phyloP scores from a whole-genome alignment of 495 filamentous ascomycete genomes.

The Penicillium soppii region DNA sequence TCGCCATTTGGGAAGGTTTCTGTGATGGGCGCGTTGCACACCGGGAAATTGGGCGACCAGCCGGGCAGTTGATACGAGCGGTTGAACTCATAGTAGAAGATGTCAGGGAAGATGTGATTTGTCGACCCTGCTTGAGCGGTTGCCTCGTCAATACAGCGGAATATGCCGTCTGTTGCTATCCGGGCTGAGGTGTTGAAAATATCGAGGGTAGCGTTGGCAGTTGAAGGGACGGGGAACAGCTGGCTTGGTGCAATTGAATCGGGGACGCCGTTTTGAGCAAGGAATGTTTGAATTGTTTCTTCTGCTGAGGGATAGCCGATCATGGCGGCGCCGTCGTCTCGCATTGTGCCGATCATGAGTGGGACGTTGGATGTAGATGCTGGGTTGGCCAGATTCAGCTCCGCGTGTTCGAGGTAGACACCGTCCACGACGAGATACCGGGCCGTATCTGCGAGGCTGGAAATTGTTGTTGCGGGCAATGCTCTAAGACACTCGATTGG shows the following conservation, averaged over 20 bases:
- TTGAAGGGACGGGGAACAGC: constrained; percentile 17
- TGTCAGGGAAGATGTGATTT: constrained; percentile 21
- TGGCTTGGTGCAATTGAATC: constrained; percentile 9
- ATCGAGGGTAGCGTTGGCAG: constrained; percentile 20
- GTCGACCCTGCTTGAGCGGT: constrained; percentile 19
- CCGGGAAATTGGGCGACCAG: constrained; percentile 25
- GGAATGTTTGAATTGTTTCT: constrained; percentile 10
- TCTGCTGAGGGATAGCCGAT: constrained; percentile 18
- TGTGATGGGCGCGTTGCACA: constrained; percentile 24
- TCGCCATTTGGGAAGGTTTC: constrained; percentile 19
- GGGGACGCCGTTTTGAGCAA: constrained; percentile 8
- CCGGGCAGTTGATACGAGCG: constrained; percentile 27
- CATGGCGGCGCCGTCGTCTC: constrained; percentile 27
- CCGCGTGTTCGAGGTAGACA: constrained; percentile 11
- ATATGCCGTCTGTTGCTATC: constrained; percentile 25
- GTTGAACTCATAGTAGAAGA: constrained; percentile 30
- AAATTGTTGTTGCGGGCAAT: constrained; percentile 32
- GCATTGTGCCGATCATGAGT: constrained; percentile 19
- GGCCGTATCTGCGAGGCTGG: constrained; percentile 13
- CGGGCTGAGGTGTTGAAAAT: constrained; percentile 28
- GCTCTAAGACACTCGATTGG: constrained; percentile 43
- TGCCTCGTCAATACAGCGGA: constrained; percentile 28
- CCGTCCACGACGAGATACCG: constrained; percentile 26
- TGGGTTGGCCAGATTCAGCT: constrained; percentile 11
- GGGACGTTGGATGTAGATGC: constrained; percentile 15